These are phyloP conservation scores for Ganoderma leucocontextum DNA, from an alignment of 1,284 basidiomycete species.

Conservation along the genomic window DNA sequence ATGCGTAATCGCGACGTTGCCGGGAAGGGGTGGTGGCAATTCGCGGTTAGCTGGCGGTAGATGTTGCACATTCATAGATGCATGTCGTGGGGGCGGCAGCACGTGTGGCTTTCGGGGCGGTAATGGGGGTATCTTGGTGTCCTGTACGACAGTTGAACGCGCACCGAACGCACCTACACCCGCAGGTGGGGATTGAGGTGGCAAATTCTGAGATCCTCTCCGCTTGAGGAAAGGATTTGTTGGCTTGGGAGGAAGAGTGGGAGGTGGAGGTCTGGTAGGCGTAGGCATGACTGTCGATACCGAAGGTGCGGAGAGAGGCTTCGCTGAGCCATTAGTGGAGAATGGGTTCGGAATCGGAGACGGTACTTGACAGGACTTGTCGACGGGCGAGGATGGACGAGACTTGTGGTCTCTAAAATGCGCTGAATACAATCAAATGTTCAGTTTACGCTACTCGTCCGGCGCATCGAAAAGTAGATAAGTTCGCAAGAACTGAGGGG, in stretches of 20 bases:
- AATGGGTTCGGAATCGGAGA: slow-evolving; percentile 35
- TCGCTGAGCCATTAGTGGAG: slow-evolving; percentile 9
- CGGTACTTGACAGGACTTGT: slow-evolving; percentile 20
- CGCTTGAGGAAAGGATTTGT: slow-evolving; percentile 50
- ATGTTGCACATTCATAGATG: slow-evolving; percentile 29
- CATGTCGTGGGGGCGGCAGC: slow-evolving; percentile 43
- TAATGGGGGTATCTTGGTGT: slow-evolving; percentile 39
- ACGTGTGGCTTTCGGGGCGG: slow-evolving; percentile 43
- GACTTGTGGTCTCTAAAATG: slow-evolving; percentile 31
- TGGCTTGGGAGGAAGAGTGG: slow-evolving; percentile 39
- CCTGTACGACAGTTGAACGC: slow-evolving; percentile 21
- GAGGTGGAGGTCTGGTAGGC: slow-evolving; percentile 24
- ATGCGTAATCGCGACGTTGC: slow-evolving; percentile 21
- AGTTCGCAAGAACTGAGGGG: not conserved
- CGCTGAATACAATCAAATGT: slow-evolving; percentile 24
- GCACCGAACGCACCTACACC: slow-evolving; percentile 17
- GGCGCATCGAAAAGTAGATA: not conserved
- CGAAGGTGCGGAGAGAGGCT: slow-evolving; percentile 3
- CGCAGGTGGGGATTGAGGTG: slow-evolving; percentile 28
- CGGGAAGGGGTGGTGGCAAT: slow-evolving; percentile 22
- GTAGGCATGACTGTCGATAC: slow-evolving; percentile 9
- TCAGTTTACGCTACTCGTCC: not conserved
- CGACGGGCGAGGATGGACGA: slow-evolving; percentile 26
- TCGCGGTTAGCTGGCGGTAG: slow-evolving; percentile 18
- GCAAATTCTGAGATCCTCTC: slow-evolving; percentile 32